Evolutionary conservation across 2,329 filamentous ascomycete genomes (phyloP).

Genomic region (Myriosclerotinia scirpicola): DNA sequence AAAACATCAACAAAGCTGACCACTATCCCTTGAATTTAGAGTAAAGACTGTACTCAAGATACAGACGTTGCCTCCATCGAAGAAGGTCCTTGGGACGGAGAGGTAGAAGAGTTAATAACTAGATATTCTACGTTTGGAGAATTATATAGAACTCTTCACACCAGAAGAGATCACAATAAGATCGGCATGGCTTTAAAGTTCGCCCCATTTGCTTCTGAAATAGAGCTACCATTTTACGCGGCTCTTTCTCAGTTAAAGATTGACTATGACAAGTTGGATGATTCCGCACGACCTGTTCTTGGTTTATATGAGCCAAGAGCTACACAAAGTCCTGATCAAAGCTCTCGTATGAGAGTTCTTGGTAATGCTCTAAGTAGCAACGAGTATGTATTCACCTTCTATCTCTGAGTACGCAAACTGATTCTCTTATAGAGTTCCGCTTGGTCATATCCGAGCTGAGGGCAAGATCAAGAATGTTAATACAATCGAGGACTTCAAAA

Average conservation of each 20-base stretch:
- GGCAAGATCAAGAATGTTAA: conserved; percentile 96
- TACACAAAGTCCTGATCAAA: conserved; percentile 68
- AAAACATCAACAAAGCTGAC: conserved; percentile 6
- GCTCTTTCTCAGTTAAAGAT: conserved; percentile 92
- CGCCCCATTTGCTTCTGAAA: conserved; percentile 87
- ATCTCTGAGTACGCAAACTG: conserved; percentile 19
- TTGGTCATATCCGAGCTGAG: conserved; percentile 76
- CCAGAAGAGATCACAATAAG: conserved; percentile 3
- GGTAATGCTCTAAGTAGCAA: conserved; percentile 81
- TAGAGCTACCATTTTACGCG: conserved; percentile 93
- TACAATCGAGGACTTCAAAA: conserved; percentile 89
- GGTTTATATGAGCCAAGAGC: conserved; percentile 86
- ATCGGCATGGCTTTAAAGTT: conserved; percentile 59
- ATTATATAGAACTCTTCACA: conserved; percentile 12
- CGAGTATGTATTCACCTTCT: conserved; percentile 58
- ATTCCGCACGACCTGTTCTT: conserved; percentile 81
- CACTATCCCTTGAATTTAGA: conserved; percentile 5
- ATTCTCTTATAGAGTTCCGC: conserved; percentile 56
- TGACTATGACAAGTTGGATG: conserved; percentile 94
- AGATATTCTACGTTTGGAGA: background rate
- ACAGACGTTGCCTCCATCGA: conserved; percentile 15
- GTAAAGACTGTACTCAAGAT: conserved; percentile 12
- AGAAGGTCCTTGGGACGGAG: conserved; percentile 21
- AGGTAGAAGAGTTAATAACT: conserved; percentile 16
- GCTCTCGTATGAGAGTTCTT: conserved; percentile 86